phyloP scores from a whole-genome alignment of 1,284 basidiomycete species.

The Irpex sp. region DNA sequence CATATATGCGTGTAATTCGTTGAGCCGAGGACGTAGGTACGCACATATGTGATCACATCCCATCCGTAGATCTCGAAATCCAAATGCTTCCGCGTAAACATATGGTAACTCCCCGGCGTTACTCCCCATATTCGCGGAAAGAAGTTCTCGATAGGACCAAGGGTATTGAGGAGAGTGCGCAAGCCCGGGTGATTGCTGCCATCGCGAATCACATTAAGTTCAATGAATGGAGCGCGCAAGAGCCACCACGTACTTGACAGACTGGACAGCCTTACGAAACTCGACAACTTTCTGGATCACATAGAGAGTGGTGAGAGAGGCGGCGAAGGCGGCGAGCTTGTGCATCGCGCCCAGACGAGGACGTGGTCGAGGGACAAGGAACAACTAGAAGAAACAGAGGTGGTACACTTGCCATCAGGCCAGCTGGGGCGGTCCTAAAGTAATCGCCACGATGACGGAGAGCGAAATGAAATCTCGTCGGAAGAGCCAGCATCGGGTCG shows the following conservation, averaged over 20 bases:
- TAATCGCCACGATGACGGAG: background rate
- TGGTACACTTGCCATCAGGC: background rate
- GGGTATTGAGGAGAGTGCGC: constrained; percentile 21
- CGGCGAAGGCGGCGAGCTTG: constrained; percentile 7
- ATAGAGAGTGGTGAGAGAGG: constrained; percentile 13
- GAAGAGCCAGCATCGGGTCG: background rate
- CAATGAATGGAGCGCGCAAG: background rate
- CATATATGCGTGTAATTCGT: background rate
- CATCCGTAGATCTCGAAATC: constrained; percentile 21
- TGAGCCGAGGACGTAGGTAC: background rate
- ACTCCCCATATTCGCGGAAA: constrained; percentile 18
- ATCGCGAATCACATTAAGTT: background rate
- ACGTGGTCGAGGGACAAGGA: constrained; percentile 2
- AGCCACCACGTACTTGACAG: constrained; percentile 18
- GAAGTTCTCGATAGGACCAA: constrained; percentile 19
- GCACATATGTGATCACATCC: constrained; percentile 24
- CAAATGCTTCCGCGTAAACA: constrained; percentile 18
- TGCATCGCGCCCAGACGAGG: background rate
- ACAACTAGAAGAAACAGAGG: background rate
- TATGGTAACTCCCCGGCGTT: constrained; percentile 18
- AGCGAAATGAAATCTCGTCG: background rate
- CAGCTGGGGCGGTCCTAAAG: background rate
- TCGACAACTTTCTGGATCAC: constrained; percentile 18
- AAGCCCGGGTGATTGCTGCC: constrained; percentile 21
- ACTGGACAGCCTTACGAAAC: constrained; percentile 18